These are phyloP conservation scores for Bipolaris sorokiniana DNA, from an alignment of 2,329 filamentous ascomycete species.

Conservation along the genomic window DNA sequence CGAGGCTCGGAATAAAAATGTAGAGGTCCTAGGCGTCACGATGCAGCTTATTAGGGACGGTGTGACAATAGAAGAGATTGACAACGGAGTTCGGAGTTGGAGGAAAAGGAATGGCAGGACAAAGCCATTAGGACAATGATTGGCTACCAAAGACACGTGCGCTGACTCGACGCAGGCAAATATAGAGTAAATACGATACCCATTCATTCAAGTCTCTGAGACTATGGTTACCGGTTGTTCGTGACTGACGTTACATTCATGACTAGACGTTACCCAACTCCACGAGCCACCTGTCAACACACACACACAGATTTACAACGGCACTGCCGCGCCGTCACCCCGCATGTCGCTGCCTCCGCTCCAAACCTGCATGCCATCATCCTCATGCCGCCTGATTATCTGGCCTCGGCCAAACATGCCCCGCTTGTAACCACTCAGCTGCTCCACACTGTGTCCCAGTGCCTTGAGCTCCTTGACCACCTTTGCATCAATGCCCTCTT, in stretches of 20 bases:
- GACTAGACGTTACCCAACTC: no score
- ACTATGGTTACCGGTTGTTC: not conserved
- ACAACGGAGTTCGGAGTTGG: conserved; percentile 81
- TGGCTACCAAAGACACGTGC: not conserved
- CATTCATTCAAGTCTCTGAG: not conserved
- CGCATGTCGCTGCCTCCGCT: conserved; percentile 88
- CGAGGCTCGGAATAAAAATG: conserved; percentile 83
- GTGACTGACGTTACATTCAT: not conserved
- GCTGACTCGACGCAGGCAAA: not conserved
- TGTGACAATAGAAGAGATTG: conserved; percentile 76
- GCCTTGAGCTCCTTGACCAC: conserved; percentile 69
- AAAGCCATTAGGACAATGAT: not conserved
- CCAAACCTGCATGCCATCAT: conserved; percentile 78
- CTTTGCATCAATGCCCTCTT: conserved; percentile 77
- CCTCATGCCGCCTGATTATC: conserved; percentile 78
- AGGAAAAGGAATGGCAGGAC: conserved; percentile 68
- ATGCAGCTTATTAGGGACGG: conserved; percentile 85
- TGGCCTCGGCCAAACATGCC: conserved; percentile 84
- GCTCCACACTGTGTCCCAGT: conserved; percentile 75
- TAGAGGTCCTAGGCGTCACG: conserved; percentile 77
- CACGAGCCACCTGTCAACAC: no score
- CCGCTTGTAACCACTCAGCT: conserved; percentile 70
- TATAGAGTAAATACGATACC: not conserved
- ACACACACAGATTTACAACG: conserved; percentile 35
- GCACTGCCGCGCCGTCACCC: conserved; percentile 78